These are phyloP conservation scores for Psilocybe mexicana DNA, from an alignment of 1,284 basidiomycete species.

Conservation along the genomic window DNA sequence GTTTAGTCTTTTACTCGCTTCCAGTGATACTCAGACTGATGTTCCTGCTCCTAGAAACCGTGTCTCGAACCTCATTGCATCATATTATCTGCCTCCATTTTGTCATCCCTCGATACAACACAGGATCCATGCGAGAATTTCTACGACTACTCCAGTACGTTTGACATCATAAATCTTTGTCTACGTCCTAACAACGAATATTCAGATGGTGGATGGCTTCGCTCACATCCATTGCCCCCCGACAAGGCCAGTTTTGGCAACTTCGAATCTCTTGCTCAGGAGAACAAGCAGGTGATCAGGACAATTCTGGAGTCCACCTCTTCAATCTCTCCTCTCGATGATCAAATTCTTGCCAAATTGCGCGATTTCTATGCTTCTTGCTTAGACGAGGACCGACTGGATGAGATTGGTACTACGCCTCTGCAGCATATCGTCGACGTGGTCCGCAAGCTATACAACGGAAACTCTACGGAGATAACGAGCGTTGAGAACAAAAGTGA, in stretches of 20 bases:
- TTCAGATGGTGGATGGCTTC: conserved; percentile 82
- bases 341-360: conserved; percentile 76
- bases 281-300: conserved; percentile 67
- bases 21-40: not conserved
- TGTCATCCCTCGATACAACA: conserved; percentile 78
- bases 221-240: conserved; percentile 78
- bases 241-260: conserved; percentile 74
- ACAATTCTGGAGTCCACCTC: conserved; percentile 52
- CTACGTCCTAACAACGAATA: conserved; percentile 10
- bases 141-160: conserved; percentile 84
- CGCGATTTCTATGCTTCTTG: conserved; percentile 84
- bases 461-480: conserved; percentile 44
- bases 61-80: conserved; percentile 87
- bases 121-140: conserved; percentile 96
- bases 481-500: not conserved
- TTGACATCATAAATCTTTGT: not conserved
- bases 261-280: conserved; percentile 60
- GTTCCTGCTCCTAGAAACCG: conserved; percentile 41
- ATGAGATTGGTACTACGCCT: conserved; percentile 65
- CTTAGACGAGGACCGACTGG: conserved; percentile 68
- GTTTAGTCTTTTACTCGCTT: conserved; percentile 9
- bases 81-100: conserved; percentile 78
- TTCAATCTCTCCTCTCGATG: conserved; percentile 30
- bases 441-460: conserved; percentile 57
- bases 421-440: conserved; percentile 59